Percentiles rank a stretch among this genome's conserved stretches.
Conservation (phyloP, 257 asterid species). For the Solanum chaucha region DNA sequence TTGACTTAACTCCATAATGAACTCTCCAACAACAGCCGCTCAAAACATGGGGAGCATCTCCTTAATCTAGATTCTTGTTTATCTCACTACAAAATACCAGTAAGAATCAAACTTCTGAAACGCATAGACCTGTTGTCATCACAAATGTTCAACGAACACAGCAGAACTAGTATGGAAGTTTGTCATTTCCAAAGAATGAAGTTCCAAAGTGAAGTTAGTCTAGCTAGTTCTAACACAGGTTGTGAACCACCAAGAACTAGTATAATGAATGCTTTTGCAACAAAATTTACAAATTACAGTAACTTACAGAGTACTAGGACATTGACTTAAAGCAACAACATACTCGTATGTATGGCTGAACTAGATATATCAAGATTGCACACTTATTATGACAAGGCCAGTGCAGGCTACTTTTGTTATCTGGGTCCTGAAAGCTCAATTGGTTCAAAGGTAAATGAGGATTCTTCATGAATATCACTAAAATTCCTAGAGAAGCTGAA, state of each 20-base stretch:
- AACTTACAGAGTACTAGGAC: background rate
- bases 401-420: constrained; percentile 4
- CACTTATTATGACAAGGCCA: background rate
- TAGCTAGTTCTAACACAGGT: background rate
- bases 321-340: background rate
- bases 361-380: background rate
- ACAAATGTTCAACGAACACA: background rate
- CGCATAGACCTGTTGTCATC: background rate
- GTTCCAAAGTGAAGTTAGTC: background rate
- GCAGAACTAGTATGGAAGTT: background rate
- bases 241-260: background rate
- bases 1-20: background rate
- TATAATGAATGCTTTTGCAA: background rate
- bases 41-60: background rate
- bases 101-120: background rate
- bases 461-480: constrained; percentile 44
- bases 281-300: background rate
- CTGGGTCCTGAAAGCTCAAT: constrained; percentile 94
- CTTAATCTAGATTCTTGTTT: background rate
- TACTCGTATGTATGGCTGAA: background rate
- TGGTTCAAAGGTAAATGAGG: constrained; percentile 72
- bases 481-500: constrained; percentile 64
- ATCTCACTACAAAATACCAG: background rate
- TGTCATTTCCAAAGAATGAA: background rate
- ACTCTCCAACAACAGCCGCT: background rate